phyloP scores from a whole-genome alignment of 495 filamentous ascomycete species.

The Chaetomium cochliodes region DNA sequence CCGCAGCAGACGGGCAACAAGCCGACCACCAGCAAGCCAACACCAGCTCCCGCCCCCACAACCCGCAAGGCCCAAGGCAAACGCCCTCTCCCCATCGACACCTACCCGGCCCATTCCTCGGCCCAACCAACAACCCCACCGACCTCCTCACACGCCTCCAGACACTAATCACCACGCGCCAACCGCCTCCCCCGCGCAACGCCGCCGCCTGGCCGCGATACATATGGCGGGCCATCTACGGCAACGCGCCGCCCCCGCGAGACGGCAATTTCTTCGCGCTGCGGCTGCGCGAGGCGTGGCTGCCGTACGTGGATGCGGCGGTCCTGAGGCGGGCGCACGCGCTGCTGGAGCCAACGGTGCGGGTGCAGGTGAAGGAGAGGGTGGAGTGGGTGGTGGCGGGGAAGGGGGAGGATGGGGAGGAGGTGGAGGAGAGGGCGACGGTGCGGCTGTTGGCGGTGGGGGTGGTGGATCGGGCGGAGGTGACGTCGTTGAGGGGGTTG shows the following conservation, averaged over 20 bases:
- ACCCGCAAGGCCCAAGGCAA: neutral
- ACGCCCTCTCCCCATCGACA: neutral
- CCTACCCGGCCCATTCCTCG: neutral
- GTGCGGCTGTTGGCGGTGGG: neutral
- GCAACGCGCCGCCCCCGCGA: neutral
- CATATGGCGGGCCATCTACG: neutral
- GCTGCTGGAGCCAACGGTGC: neutral
- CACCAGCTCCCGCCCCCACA: too few species aligned
- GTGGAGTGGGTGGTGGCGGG: too few species aligned
- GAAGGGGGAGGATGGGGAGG: too few species aligned
- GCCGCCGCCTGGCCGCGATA: neutral
- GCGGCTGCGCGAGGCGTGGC: neutral
- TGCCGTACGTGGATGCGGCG: neutral
- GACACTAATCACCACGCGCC: neutral
- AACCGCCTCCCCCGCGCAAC: neutral
- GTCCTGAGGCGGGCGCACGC: neutral
- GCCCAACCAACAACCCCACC: neutral
- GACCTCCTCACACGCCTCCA: neutral
- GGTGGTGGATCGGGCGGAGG: neutral
- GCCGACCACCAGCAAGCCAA: too few species aligned
- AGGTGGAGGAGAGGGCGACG: neutral
- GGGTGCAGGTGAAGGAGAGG: too few species aligned
- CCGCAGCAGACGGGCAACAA: too few species aligned
- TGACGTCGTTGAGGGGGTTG: neutral
- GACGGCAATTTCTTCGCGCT: neutral